A percentile compares a stretch with the other conserved stretches of the same genome.
Conservation (phyloP, 106 monocot genomes). For the Narthecium ossifragum region DNA sequence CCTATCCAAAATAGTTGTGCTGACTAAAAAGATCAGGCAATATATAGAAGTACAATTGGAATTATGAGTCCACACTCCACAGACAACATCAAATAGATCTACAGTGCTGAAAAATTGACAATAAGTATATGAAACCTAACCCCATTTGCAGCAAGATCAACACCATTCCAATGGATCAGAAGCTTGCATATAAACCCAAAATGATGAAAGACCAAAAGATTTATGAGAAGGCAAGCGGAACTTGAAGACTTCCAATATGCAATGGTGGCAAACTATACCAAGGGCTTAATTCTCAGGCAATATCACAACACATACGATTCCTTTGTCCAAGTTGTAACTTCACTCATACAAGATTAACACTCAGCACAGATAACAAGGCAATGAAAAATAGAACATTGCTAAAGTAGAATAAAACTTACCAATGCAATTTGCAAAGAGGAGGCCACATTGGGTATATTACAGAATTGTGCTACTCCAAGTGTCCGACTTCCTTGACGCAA, state of each 20-base stretch:
- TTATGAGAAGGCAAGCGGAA: neutral
- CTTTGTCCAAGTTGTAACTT: too few relatives aligned
- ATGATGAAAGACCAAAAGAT: neutral
- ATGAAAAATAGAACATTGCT: neutral
- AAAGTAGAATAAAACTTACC: conserved; percentile 33
- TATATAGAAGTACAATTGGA: too few relatives aligned
- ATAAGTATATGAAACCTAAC: too few relatives aligned
- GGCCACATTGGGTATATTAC: conserved; percentile 46
- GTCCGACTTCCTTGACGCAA: conserved; percentile 35
- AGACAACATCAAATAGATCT: too few relatives aligned
- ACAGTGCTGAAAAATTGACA: too few relatives aligned
- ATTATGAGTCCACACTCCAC: too few relatives aligned
- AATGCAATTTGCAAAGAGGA: conserved; percentile 76
- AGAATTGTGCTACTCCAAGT: conserved; percentile 36
- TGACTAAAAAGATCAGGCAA: too few relatives aligned
- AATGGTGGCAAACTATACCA: neutral
- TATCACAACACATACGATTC: neutral
- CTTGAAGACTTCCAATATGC: neutral
- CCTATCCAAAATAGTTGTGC: too few relatives aligned
- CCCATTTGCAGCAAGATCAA: too few relatives aligned
- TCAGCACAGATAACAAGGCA: neutral
- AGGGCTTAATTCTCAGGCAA: neutral
- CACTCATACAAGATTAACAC: too few relatives aligned
- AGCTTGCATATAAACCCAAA: too few relatives aligned
- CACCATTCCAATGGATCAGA: too few relatives aligned